phyloP scores from a whole-genome alignment of 768 basidiomycete species.

The Lactarius hengduanensis region DNA sequence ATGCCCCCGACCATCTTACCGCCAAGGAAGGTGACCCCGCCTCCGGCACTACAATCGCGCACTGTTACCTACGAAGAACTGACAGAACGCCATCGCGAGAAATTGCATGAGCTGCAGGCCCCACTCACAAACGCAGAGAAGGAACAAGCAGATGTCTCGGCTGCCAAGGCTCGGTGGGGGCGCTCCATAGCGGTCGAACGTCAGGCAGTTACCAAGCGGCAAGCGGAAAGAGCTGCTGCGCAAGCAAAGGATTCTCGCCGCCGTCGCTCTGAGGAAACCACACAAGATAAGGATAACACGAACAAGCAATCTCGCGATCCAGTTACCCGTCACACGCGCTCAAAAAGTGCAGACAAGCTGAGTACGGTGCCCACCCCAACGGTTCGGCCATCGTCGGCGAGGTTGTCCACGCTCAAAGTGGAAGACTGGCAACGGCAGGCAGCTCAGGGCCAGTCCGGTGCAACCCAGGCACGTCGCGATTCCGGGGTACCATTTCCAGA shows the following conservation, averaged over 20 bases:
- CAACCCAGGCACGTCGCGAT: conserved; percentile 31
- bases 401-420: conserved; percentile 74
- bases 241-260: conserved; percentile 51
- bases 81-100: conserved; percentile 80
- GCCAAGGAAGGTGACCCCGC: conserved; percentile 43
- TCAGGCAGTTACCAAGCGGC: conserved; percentile 67
- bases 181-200: conserved; percentile 70
- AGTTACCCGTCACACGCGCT: conserved; percentile 43
- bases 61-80: conserved; percentile 86
- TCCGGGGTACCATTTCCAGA: conserved; percentile 61
- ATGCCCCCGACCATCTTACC: conserved; percentile 45
- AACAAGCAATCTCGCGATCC: conserved; percentile 20
- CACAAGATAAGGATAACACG: conserved; percentile 24
- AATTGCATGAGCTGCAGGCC: conserved; percentile 77
- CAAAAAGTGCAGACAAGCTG: conserved; percentile 62
- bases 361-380: conserved; percentile 37
- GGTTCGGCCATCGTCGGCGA: conserved; percentile 49
- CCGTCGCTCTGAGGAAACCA: conserved; percentile 44
- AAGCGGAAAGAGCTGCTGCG: conserved; percentile 62
- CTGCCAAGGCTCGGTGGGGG: conserved; percentile 84
- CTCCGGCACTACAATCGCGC: conserved; percentile 53
- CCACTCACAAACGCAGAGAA: conserved; percentile 80
- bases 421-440: conserved; percentile 84
- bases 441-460: conserved; percentile 36
- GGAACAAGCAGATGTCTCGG: conserved; percentile 70